A percentile compares a stretch with the other conserved stretches of the same genome.
phyloP scores from a whole-genome alignment of 352 stramenopile species.

The Elongisporangium senticosum region DNA sequence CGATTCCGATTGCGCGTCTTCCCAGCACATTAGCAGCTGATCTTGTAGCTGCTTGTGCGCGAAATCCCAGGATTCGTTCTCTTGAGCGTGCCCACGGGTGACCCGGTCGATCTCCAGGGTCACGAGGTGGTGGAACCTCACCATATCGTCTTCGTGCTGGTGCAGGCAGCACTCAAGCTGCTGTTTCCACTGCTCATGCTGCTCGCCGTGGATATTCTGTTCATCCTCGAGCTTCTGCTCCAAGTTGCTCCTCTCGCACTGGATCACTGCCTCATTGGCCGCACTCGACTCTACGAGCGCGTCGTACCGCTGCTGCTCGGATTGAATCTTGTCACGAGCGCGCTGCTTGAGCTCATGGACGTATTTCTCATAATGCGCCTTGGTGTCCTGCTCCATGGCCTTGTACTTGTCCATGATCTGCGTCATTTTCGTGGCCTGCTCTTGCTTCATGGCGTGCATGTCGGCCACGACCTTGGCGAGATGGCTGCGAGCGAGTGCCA shows the following conservation, averaged over 20 bases:
- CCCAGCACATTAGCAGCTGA: conserved; percentile 31
- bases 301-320: conserved; percentile 18
- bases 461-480: conserved; percentile 64
- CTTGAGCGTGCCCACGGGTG: conserved; percentile 2
- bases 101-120: conserved; percentile 19
- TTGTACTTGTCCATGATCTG: conserved; percentile 52
- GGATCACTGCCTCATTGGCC: conserved; percentile 1
- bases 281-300: conserved; percentile 20
- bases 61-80: neutral
- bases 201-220: conserved; percentile 6
- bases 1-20: conserved; percentile 24
- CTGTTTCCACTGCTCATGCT: conserved; percentile 29
- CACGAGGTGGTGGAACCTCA: conserved; percentile 12
- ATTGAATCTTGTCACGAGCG: conserved; percentile 18
- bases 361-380: conserved; percentile 44
- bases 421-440: conserved; percentile 44
- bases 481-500: conserved; percentile 51
- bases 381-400: conserved; percentile 50
- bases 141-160: conserved; percentile 44
- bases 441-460: conserved; percentile 73
- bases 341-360: conserved; percentile 38
- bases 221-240: conserved; percentile 16
- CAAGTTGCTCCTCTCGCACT: conserved; percentile 8
- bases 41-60: conserved; percentile 17
- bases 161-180: conserved; percentile 33